Evolutionary conservation across 108 stramenopile genomes (phyloP).

Genomic region (Chaetoceros muelleri): DNA sequence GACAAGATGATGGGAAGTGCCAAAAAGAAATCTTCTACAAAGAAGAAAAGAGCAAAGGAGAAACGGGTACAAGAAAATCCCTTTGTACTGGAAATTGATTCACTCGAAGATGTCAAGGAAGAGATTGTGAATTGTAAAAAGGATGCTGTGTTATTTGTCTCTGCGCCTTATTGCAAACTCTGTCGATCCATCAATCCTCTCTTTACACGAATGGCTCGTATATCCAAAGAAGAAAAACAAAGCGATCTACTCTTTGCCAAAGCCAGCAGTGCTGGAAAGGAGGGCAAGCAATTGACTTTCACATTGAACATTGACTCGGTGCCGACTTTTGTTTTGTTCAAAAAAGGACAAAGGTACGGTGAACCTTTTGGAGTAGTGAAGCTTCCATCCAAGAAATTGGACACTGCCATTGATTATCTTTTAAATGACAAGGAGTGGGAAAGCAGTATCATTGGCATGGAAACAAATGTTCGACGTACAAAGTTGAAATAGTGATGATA

Average conservation of each 20-base stretch:
- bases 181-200: slow-evolving; percentile 51
- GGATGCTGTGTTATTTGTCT: slow-evolving; percentile 58
- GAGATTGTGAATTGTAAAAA: slow-evolving; percentile 28
- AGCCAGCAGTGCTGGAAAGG: slow-evolving; percentile 55
- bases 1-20: background rate
- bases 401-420: slow-evolving; percentile 34
- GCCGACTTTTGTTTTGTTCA: slow-evolving; percentile 69
- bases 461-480: background rate
- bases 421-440: slow-evolving; percentile 26
- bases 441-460: background rate
- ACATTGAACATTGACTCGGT: slow-evolving; percentile 56
- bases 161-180: slow-evolving; percentile 68
- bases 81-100: slow-evolving; percentile 40
- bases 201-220: slow-evolving; percentile 60
- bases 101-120: slow-evolving; percentile 33
- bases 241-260: slow-evolving; percentile 47
- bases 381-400: slow-evolving; percentile 54
- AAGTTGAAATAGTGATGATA: background rate
- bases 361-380: slow-evolving; percentile 36
- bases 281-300: slow-evolving; percentile 51
- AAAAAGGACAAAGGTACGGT: slow-evolving; percentile 54
- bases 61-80: slow-evolving; percentile 30
- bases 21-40: background rate
- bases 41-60: background rate
- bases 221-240: slow-evolving; percentile 19